Conservation (phyloP, 2,329 filamentous ascomycete genomes). For the Aspergillus sp. region DNA sequence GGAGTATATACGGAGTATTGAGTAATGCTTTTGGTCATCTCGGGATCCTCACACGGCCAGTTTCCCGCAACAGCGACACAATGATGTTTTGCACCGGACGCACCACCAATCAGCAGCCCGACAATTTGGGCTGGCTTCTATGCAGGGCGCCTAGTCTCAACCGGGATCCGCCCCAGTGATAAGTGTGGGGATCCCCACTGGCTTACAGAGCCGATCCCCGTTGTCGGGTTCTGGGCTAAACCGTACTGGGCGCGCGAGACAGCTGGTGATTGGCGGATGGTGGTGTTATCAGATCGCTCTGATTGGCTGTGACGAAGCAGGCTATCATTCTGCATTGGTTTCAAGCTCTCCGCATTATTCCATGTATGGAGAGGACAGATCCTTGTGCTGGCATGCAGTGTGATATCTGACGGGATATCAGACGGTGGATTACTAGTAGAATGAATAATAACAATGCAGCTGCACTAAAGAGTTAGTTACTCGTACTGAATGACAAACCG, state of each 20-base stretch:
- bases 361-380: background rate
- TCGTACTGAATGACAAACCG: background rate
- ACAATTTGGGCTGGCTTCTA: background rate
- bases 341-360: too few relatives aligned
- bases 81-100: background rate
- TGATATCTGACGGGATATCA: too few relatives aligned
- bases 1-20: too few relatives aligned
- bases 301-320: constrained; percentile 13
- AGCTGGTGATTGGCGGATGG: constrained; percentile 15
- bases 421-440: too few relatives aligned
- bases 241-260: constrained; percentile 7
- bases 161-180: background rate
- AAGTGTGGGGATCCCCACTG: constrained; percentile 14
- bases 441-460: too few relatives aligned
- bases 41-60: too few relatives aligned
- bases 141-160: background rate
- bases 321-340: too few relatives aligned
- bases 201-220: constrained; percentile 20
- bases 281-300: constrained; percentile 15
- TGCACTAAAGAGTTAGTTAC: too few relatives aligned
- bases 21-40: too few relatives aligned
- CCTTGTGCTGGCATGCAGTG: background rate
- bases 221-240: constrained; percentile 15
- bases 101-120: background rate
- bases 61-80: too few relatives aligned